phyloP scores from a whole-genome alignment of 495 filamentous ascomycete genomes.

The Cryomyces minteri region DNA sequence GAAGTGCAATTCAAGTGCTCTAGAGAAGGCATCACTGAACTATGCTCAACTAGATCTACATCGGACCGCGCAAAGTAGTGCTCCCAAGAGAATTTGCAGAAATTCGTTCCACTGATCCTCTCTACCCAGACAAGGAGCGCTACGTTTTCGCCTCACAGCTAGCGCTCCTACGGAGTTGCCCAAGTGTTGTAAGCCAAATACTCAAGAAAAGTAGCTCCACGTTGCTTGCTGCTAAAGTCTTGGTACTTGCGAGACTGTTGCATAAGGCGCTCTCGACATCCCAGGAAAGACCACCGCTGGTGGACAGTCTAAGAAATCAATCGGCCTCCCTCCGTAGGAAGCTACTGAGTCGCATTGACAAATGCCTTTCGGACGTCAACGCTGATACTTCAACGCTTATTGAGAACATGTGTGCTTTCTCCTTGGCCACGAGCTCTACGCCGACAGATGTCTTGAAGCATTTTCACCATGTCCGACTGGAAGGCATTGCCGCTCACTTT shows the following conservation, averaged over 20 bases:
- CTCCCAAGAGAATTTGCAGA: no score
- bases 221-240: slow-evolving; percentile 57
- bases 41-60: slow-evolving; percentile 34
- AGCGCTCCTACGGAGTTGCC: slow-evolving; percentile 40
- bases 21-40: slow-evolving; percentile 50
- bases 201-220: slow-evolving; percentile 38
- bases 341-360: slow-evolving; percentile 48
- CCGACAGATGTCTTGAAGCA: slow-evolving; percentile 63
- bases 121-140: slow-evolving; percentile 27
- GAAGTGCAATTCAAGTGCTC: slow-evolving; percentile 52
- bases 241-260: slow-evolving; percentile 56
- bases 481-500: slow-evolving; percentile 42
- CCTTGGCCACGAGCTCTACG: slow-evolving; percentile 63
- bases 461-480: slow-evolving; percentile 58
- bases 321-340: slow-evolving; percentile 39
- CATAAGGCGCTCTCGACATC: slow-evolving; percentile 45
- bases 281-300: slow-evolving; percentile 28
- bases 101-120: slow-evolving; percentile 3
- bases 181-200: slow-evolving; percentile 33
- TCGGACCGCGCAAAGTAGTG: slow-evolving; percentile 22
- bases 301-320: slow-evolving; percentile 43
- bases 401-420: slow-evolving; percentile 62
- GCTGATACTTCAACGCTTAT: slow-evolving; percentile 36
- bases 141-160: slow-evolving; percentile 42
- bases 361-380: slow-evolving; percentile 35